Conservation (phyloP, 768 basidiomycete species). For the Albatrellus ellisii region DNA sequence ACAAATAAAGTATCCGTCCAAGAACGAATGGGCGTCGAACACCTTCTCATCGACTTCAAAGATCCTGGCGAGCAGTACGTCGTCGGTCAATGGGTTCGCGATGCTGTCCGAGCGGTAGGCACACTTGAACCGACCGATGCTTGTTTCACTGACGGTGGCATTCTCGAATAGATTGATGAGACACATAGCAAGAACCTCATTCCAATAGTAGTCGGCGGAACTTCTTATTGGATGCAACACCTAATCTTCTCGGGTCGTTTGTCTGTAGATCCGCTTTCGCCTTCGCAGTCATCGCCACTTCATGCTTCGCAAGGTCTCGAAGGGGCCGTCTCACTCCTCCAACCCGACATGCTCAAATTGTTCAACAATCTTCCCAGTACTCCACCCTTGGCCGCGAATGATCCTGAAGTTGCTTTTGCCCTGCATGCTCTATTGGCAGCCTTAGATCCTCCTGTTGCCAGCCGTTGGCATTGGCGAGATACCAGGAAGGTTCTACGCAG, state of each 20-base stretch:
- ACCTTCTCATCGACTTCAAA: conserved; percentile 84
- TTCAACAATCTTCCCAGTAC: conserved; percentile 46
- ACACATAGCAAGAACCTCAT: conserved; percentile 48
- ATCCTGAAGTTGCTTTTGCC: conserved; percentile 45
- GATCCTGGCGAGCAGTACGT: conserved; percentile 78
- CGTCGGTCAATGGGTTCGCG: conserved; percentile 78
- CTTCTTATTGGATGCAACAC: conserved; percentile 96
- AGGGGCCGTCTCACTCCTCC: conserved; percentile 30
- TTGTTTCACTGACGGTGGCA: conserved; percentile 3
- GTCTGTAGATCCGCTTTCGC: conserved; percentile 16
- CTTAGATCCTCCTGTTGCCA: conserved; percentile 63
- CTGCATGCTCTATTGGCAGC: conserved; percentile 51
- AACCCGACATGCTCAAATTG: conserved; percentile 32
- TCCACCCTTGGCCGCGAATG: conserved; percentile 39
- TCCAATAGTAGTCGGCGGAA: conserved; percentile 91
- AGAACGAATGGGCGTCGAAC: conserved; percentile 73
- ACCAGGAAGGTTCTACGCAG: conserved; percentile 80
- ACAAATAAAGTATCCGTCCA: conserved; percentile 81
- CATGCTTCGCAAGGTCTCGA: conserved; percentile 20
- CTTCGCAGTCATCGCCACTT: conserved; percentile 6
- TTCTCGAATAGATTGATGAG: conserved; percentile 52
- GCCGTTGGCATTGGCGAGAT: conserved; percentile 94
- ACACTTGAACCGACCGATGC: conserved; percentile 17
- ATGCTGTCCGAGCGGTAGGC: conserved; percentile 63
- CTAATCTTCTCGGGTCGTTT: conserved; percentile 80